Base-by-base conservation (phyloP, 78 protist genomes). In the Dictyostelium capitatum region DNA sequence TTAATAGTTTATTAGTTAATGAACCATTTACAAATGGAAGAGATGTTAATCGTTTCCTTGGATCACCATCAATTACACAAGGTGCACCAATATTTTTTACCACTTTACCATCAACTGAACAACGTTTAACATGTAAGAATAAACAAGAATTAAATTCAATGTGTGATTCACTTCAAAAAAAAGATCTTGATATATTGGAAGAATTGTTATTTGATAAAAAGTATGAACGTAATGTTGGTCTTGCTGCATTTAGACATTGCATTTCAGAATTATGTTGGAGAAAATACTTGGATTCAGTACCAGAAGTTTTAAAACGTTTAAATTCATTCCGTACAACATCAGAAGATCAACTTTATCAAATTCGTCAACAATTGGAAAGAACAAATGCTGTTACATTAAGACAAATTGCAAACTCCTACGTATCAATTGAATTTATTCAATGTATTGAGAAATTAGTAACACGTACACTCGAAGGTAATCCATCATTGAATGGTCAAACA, bases 401-500 rank as follows among this genome's bases (percentile, higher is more conserved):
- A 47, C 69, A 67, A 47, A 79, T 72, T 53, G 96, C 96, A 10
- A 69, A 79, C 64, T 54, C 81, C 79, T 82, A 83, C 46, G 96
- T 94, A 10, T 67, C 75, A 4, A 94, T 82, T 65, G 90, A 94
- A 30, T 94, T 94, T 43, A 54, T 94, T 41, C 96, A 82, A 25
- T 37, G 79, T 56, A 77, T 95, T 64, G 97, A 95, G 23, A 95
- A 84, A 54, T 32, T 95, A 9, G 81, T 95, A 0, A 79, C 57
- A 30, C 95, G 95, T 41, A 83, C 95, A 5, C 46, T 95, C 17
- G 95, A 95, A 19, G 97, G 97, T 82, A 72, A 84, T 41, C 97
- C 97, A 59, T 32, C 84, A 9, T 67, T 89, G 46, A 81, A 95
- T 77, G 97, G 97, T 32, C 95, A 95, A 54, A 90, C 97, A 1